These are phyloP conservation scores for Penicillium concentricum DNA, from an alignment of 2,329 filamentous ascomycete genomes.

Conservation along the genomic window DNA sequence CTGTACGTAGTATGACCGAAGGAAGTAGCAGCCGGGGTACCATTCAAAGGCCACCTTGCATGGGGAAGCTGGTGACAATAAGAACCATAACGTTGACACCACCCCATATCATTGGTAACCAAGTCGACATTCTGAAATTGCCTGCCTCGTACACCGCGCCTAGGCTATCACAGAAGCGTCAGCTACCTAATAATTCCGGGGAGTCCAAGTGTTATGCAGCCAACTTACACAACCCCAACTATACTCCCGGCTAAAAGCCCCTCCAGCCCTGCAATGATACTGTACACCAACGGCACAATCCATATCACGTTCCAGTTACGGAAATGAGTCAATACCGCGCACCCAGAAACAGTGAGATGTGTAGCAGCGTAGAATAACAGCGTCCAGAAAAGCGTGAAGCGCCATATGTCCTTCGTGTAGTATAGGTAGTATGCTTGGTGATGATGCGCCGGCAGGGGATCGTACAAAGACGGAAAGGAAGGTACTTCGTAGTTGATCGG, in stretches of 20 bases:
- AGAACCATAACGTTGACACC: constrained; percentile 79
- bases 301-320: constrained; percentile 56
- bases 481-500: constrained; percentile 66
- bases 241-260: constrained; percentile 77
- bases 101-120: constrained; percentile 88
- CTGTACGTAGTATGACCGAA: neutral
- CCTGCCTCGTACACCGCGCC: constrained; percentile 79
- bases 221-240: constrained; percentile 71
- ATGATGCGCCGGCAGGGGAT: constrained; percentile 61
- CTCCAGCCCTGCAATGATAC: constrained; percentile 70
- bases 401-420: constrained; percentile 74
- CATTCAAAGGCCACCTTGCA: constrained; percentile 78
- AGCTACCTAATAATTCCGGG: neutral
- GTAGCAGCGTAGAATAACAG: constrained; percentile 74
- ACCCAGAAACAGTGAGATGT: constrained; percentile 68
- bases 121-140: constrained; percentile 88
- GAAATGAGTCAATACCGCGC: constrained; percentile 70
- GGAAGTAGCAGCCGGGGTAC: neutral
- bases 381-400: constrained; percentile 85
- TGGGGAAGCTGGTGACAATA: constrained; percentile 86
- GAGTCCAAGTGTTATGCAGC: neutral
- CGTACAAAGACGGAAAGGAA: constrained; percentile 77
- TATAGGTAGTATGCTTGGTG: constrained; percentile 67
- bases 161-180: constrained; percentile 51
- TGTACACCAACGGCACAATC: constrained; percentile 70